These are phyloP conservation scores for Lachancea fermentati DNA, from an alignment of 805 yeast species.

Conservation along the genomic window DNA sequence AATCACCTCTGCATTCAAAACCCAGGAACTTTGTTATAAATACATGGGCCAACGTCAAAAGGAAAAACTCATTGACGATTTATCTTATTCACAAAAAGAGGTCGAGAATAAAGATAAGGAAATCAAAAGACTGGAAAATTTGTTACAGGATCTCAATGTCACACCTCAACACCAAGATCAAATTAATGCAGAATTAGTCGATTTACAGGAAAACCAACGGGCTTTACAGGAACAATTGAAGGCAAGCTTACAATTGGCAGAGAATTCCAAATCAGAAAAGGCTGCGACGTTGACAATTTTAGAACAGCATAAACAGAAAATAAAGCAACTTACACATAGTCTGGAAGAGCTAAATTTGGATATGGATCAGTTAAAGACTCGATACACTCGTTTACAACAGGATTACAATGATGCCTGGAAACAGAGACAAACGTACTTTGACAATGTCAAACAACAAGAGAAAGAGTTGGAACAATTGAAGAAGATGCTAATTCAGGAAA, in stretches of 20 bases:
- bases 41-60: not conserved
- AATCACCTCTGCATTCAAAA: conserved; percentile 5
- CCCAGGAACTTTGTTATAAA: conserved; percentile 1
- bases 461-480: not conserved
- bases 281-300: not conserved
- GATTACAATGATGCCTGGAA: not conserved
- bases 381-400: not conserved
- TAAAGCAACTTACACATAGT: not conserved
- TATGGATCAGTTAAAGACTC: not conserved
- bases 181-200: too few relatives aligned
- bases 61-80: conserved; percentile 1
- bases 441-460: not conserved
- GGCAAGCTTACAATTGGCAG: not conserved
- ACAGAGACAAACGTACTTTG: not conserved
- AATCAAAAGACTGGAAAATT: not conserved
- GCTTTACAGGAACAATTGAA: not conserved
- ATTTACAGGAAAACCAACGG: too few relatives aligned
- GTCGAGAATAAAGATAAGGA: not conserved
- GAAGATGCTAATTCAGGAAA: not conserved
- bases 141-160: not conserved
- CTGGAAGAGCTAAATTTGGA: not conserved
- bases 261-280: not conserved
- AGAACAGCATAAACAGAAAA: not conserved
- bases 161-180: too few relatives aligned
- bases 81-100: conserved; percentile 12